phyloP scores from a whole-genome alignment of 1,139 yeast species.

The Yamadazyma buinensis region DNA sequence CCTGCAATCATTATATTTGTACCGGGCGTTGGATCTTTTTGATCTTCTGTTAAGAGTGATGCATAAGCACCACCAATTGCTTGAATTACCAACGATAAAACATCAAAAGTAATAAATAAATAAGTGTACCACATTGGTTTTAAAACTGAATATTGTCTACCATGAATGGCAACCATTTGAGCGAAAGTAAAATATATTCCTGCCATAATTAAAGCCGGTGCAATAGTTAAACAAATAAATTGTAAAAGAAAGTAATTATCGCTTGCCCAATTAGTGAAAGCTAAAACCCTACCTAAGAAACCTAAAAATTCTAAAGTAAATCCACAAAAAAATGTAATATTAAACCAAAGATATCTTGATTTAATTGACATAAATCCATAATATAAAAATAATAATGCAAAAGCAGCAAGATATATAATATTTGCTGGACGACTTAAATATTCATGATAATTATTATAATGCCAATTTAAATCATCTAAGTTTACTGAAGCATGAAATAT shows the following conservation, averaged over 20 bases:
- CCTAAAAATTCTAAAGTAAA: conserved; percentile 49
- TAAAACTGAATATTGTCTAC: conserved; percentile 22
- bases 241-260: conserved; percentile 23
- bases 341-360: conserved; percentile 29
- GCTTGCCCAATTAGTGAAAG: conserved; percentile 36
- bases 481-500: conserved; percentile 31
- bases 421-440: conserved; percentile 27
- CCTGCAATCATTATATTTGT: conserved; percentile 38
- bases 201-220: conserved; percentile 41
- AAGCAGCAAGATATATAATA: conserved; percentile 26
- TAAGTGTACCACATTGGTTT: conserved; percentile 34
- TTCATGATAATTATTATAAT: conserved; percentile 23
- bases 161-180: conserved; percentile 29
- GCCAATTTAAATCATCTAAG: conserved; percentile 24
- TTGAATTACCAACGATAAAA: conserved; percentile 29
- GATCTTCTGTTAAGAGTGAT: conserved; percentile 19
- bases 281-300: conserved; percentile 57
- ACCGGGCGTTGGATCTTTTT: conserved; percentile 20
- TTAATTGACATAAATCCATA: conserved; percentile 16
- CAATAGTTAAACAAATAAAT: conserved; percentile 32
- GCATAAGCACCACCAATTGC: conserved; percentile 39
- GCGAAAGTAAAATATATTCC: conserved; percentile 35
- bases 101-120: conserved; percentile 33
- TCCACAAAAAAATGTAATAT: conserved; percentile 28
- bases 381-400: conserved; percentile 20